Base-by-base conservation (phyloP, 176 grass and related monocot genomes). In the Elaeis guineensis region DNA sequence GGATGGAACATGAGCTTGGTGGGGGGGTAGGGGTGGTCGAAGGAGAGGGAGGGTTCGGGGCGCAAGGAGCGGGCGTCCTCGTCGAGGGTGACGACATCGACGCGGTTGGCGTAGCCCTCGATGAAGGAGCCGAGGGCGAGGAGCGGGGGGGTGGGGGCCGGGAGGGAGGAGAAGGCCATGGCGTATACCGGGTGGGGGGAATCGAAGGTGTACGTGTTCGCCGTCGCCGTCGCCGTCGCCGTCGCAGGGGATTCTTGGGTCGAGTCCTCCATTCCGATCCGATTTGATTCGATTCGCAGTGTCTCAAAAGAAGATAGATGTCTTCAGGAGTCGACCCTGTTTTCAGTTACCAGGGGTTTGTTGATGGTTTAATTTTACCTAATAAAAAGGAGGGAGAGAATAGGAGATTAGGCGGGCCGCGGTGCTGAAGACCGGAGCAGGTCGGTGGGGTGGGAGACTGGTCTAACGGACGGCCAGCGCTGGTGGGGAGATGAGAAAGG, bases 1-100 rank as follows among this genome's bases (percentile, higher is more conserved):
- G 86, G 91, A 72, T 96, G 79, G 67, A 96, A 96, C 80, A 90
- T 85, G 21, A 96, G 91, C 72, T 96, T 96, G 62, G 91, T 90
- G 29, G 91, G 83, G 5, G 91, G 91, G 65, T 96, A 96, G 3
- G 86, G 80, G 52, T 96, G 86, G 58, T 90, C 86, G 69, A 96
- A 96, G 61, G 83, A 96, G 72, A 90, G 80, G 35, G 83, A 58
- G 3, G 91, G 83, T 44, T 90, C 77, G 35, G 78, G 55, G 21
- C 80, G 86, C 70, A 96, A 96, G 64, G 80, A 61, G 70, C 73
- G 72, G 49, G 86, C 69, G 32, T 71, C 69, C 67, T 89, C 61
- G 61, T 96, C 86, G 68, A 96, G 90, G 65, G 77, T 52, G 52
- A 96, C 72, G 50, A 96, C 29, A 69, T 82, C 89, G 68, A 96